Evolutionary conservation across 768 basidiomycete genomes (phyloP).

Genomic region (Gloeopeniophorella convolvens): DNA sequence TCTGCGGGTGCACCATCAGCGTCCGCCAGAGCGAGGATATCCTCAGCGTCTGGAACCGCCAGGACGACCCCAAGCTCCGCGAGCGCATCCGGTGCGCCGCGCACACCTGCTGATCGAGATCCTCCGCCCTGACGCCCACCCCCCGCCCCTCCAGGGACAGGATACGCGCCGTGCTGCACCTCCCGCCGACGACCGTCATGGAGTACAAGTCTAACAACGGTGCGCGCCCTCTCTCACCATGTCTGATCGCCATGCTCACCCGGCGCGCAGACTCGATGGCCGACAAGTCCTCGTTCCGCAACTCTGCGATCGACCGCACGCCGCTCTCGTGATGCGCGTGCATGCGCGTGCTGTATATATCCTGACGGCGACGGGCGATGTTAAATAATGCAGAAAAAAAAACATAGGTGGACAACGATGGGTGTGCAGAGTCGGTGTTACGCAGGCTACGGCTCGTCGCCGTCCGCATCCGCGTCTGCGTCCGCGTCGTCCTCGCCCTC

Average conservation of each 20-base stretch:
- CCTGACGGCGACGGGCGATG: no score
- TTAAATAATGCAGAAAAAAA: no score
- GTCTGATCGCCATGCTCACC: not conserved
- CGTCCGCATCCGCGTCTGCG: conserved; percentile 23
- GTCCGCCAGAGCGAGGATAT: conserved; percentile 94
- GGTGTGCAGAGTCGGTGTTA: no score
- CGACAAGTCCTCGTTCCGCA: conserved; percentile 78
- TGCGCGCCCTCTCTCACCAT: conserved; percentile 26
- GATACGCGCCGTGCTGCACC: conserved; percentile 65
- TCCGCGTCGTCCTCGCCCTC: conserved; percentile 59
- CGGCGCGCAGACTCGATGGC: conserved; percentile 68
- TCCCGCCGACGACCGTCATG: conserved; percentile 75
- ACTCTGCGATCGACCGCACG: conserved; percentile 26
- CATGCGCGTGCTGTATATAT: no score
- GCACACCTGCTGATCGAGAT: no score
- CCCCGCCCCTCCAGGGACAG: conserved; percentile 53
- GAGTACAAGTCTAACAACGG: conserved; percentile 96
- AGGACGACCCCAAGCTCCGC: conserved; percentile 70
- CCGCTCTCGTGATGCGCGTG: conserved; percentile 31
- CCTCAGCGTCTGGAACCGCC: conserved; percentile 85
- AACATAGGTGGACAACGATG: no score
- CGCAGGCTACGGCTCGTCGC: no score
- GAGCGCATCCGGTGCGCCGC: conserved; percentile 78
- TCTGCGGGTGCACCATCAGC: conserved; percentile 93
- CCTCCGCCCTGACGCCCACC: not conserved